phyloP scores from a whole-genome alignment of 805 yeast species.

The Lachancea mirantina region DNA sequence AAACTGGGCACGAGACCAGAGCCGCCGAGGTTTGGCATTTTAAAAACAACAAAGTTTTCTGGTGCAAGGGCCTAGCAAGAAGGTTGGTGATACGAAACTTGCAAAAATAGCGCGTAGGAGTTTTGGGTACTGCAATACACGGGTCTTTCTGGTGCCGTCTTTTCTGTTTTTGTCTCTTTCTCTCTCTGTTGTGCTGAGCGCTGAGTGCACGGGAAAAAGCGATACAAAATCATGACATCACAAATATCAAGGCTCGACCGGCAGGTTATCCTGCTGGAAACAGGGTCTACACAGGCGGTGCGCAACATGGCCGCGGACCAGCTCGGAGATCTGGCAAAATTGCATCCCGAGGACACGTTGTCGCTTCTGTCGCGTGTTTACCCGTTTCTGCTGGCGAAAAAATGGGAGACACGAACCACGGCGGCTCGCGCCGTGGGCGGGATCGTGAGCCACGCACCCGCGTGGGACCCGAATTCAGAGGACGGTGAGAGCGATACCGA shows the following conservation, averaged over 20 bases:
- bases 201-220: no score
- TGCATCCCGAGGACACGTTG: conserved; percentile 88
- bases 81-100: no score
- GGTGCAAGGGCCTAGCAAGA: no score
- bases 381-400: conserved; percentile 73
- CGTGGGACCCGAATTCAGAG: conserved; percentile 75
- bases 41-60: no score
- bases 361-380: conserved; percentile 80
- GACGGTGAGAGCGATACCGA: conserved; percentile 29
- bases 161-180: no score
- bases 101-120: no score
- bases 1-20: no score
- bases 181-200: no score
- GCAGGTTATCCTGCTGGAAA: conserved; percentile 55
- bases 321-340: conserved; percentile 84
- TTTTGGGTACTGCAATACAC: no score
- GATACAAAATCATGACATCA: conserved; percentile 30
- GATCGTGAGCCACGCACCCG: conserved; percentile 65
- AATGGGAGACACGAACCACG: conserved; percentile 95
- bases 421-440: conserved; percentile 96
- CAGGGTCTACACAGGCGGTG: conserved; percentile 90
- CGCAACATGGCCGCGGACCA: conserved; percentile 97
- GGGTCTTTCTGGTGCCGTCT: no score
- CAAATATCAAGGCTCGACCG: conserved; percentile 39
- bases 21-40: conserved; percentile 3